Percentiles rank a stretch among this genome's conserved stretches.
phyloP scores from a whole-genome alignment of 2,329 filamentous ascomycete species.

The Colletotrichum nymphaeae region DNA sequence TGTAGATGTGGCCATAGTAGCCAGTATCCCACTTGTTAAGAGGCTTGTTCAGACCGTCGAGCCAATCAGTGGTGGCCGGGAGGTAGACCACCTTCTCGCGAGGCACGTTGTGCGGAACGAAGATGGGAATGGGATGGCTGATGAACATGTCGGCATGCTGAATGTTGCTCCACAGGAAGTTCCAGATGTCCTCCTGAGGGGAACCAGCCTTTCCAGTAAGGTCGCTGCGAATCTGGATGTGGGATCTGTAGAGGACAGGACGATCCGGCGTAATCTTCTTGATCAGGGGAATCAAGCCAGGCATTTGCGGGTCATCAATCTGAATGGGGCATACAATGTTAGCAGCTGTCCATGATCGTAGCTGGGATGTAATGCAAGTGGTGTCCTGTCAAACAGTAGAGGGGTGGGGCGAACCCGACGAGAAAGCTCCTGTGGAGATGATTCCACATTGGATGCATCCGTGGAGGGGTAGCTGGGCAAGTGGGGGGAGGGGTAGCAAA shows the following conservation, averaged over 20 bases:
- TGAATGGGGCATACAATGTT: constrained; percentile 39
- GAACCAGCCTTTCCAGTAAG: constrained; percentile 71
- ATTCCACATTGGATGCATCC: constrained; percentile 20
- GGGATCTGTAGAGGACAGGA: constrained; percentile 83
- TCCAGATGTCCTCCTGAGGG: constrained; percentile 80
- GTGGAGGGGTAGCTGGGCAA: constrained; percentile 28
- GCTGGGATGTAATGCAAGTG: neutral
- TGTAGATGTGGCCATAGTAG: constrained; percentile 82
- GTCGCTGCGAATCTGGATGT: constrained; percentile 85
- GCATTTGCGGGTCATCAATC: constrained; percentile 90
- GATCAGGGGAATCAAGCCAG: constrained; percentile 79
- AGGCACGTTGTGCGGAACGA: constrained; percentile 78
- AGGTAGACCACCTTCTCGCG: constrained; percentile 77
- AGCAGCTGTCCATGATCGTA: neutral
- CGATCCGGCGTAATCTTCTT: constrained; percentile 78
- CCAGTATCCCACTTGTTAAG: constrained; percentile 76
- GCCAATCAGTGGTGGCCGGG: constrained; percentile 85
- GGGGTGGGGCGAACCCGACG: constrained; percentile 4
- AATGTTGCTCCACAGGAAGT: constrained; percentile 79
- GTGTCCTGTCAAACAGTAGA: no score
- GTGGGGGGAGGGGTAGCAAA: constrained; percentile 18
- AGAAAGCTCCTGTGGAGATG: constrained; percentile 26
- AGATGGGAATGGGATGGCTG: constrained; percentile 81
- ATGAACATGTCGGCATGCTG: constrained; percentile 81
- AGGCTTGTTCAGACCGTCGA: constrained; percentile 84